Evolutionary conservation across 2,329 filamentous ascomycete genomes (phyloP), one percentile per base, ranked within the genome.

Genomic region (Xylaria polymorpha): DNA sequence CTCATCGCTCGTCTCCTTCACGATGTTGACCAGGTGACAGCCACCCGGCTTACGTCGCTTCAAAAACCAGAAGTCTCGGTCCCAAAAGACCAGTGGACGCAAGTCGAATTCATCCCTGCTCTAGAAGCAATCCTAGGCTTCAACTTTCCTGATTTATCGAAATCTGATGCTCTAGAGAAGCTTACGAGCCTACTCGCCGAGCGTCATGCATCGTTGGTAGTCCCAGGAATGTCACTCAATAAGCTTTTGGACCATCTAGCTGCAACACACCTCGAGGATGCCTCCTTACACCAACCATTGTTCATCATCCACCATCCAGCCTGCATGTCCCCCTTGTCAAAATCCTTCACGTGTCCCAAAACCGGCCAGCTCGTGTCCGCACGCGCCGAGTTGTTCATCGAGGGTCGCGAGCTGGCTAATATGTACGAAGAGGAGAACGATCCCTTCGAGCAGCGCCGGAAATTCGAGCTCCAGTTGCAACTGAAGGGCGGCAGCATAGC

Each of bases 401-500:
- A 88, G 59, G 90, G 91, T 48, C 88, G 89, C 64, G 96, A 99
- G 78, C 86, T 97, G 39, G 93, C 95, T 69, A 99, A 99, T 80
- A 97, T 95, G 84, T 99, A 99, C 80, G 96, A 99, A 80, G 96
- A 99, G 81, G 96, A 99, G 79, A 99, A 99, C 80, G 92, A 93
- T 61, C 96, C 96, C 0, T 90, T 92, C 63, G 92, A 91, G 75
- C 96, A 99, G 82, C 87, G 92, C 55, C 85, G 87, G 64, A 99
- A 99, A 80, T 94, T 99, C 72, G 81, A 89, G 56, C 86, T 81
- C 10, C 86, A 89, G 68, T 61, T 82, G 6, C 72, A 77, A 43
- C 68, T 73, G 7, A 80, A 79, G 22, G 77, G 76, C 6, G 82
- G 82, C 66, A 82, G 80, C 1, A 83, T 84, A 1, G 84, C 83